Conservation (phyloP, 192 early-diverging fungal species). For the Mortierella alpina region DNA sequence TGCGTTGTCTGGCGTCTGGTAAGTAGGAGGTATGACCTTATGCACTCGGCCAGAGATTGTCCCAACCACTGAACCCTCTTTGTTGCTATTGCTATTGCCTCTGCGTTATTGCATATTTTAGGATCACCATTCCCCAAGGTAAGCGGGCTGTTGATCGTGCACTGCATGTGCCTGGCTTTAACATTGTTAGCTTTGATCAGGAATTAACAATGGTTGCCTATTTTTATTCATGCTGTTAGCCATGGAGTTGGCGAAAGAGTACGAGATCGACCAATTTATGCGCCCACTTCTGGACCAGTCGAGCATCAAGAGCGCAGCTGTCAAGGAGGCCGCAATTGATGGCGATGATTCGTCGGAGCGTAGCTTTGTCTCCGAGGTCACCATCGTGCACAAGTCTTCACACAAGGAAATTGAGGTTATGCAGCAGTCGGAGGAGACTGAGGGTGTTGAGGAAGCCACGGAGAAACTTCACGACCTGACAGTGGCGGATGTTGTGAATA, state of each 20-base stretch:
- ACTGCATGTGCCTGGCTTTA: background rate
- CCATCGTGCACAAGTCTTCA: slow-evolving; percentile 12
- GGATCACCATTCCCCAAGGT: slow-evolving; percentile 51
- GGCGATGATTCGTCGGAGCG: slow-evolving; percentile 20
- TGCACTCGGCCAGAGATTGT: too few species aligned
- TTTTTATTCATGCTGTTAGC: slow-evolving; percentile 7
- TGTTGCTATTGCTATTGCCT: background rate
- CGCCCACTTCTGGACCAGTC: slow-evolving; percentile 35
- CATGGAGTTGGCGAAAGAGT: slow-evolving; percentile 42
- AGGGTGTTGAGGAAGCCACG: slow-evolving; percentile 13
- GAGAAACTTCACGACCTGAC: slow-evolving; percentile 32
- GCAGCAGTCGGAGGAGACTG: background rate
- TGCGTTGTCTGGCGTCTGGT: slow-evolving; percentile 44
- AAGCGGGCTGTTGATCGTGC: background rate
- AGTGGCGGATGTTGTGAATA: slow-evolving; percentile 17
- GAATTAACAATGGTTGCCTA: background rate
- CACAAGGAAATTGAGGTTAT: background rate
- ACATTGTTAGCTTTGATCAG: background rate
- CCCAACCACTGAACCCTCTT: background rate
- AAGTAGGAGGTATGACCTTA: slow-evolving; percentile 1
- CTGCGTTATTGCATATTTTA: background rate
- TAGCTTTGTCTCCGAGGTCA: slow-evolving; percentile 17
- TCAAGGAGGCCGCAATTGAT: background rate
- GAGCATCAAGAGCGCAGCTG: background rate
- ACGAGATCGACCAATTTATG: slow-evolving; percentile 48